A percentile compares a stretch with the other conserved stretches of the same genome.
phyloP scores from a whole-genome alignment of 805 yeast species.

The Priceomyces medius region DNA sequence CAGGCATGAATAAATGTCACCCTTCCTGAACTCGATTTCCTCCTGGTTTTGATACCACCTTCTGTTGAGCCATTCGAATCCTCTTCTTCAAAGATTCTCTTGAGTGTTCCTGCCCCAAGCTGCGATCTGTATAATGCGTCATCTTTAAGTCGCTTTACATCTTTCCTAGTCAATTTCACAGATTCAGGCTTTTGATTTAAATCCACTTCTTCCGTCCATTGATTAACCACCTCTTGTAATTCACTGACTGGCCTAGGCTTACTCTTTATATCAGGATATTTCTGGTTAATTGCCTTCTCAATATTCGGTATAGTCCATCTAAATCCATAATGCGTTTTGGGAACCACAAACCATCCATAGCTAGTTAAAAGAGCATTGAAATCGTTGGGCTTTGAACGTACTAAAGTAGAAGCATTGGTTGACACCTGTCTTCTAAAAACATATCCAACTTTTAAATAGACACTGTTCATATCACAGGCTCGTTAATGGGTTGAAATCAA shows the following conservation, averaged over 20 bases:
- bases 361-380: constrained; percentile 15
- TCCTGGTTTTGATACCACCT: constrained; percentile 2
- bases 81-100: constrained; percentile 1
- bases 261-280: constrained; percentile 12
- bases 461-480: background rate
- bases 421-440: background rate
- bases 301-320: constrained; percentile 18
- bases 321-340: constrained; percentile 15
- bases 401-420: background rate
- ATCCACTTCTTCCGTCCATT: constrained; percentile 12
- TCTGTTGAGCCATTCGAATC: constrained; percentile 5
- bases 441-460: background rate
- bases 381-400: constrained; percentile 8
- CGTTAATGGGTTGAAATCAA: too few species aligned
- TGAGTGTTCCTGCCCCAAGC: constrained; percentile 10
- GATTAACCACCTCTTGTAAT: constrained; percentile 15
- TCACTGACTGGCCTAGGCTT: constrained; percentile 5
- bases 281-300: constrained; percentile 9
- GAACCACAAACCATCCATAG: constrained; percentile 22
- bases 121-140: constrained; percentile 22
- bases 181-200: constrained; percentile 6
- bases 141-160: constrained; percentile 11
- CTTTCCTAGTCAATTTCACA: constrained; percentile 8
- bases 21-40: constrained; percentile 12
- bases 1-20: constrained; percentile 34